Evolutionary conservation across 139 green algal genomes (phyloP).

Genomic region (Chlamydomonas schloesseri): DNA sequence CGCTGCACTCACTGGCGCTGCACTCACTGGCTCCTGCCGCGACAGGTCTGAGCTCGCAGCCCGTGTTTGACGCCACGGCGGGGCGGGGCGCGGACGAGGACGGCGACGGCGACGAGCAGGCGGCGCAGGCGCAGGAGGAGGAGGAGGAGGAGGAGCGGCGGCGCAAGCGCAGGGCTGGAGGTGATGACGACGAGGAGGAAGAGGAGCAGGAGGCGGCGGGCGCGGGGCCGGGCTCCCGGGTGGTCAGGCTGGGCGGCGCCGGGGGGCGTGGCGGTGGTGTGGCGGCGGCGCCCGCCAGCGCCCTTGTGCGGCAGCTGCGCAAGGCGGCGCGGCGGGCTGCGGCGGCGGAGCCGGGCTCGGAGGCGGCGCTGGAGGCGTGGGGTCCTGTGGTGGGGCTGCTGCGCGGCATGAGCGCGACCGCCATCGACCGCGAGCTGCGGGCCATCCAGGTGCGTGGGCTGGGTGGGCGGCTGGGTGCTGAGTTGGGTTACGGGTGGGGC

Average conservation of each 20-base stretch:
- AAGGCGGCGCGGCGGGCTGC: constrained; percentile 1
- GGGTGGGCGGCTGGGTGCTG: neutral
- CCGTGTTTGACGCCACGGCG: constrained; percentile 66
- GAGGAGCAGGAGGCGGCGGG: neutral
- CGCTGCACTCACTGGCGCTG: no score
- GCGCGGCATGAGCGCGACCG: constrained; percentile 61
- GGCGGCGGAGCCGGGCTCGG: neutral
- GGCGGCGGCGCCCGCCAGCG: neutral
- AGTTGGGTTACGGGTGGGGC: no score
- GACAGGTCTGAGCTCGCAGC: constrained; percentile 52
- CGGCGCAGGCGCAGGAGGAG: neutral
- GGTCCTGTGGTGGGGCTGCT: constrained; percentile 63
- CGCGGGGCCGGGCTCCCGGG: neutral
- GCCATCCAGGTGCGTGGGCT: constrained; percentile 66
- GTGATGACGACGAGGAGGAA: constrained; percentile 19
- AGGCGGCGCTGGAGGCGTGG: constrained; percentile 51
- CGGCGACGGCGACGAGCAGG: neutral
- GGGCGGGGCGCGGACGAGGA: neutral
- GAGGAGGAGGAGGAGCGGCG: neutral
- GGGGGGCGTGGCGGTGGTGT: neutral
- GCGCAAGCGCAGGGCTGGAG: neutral
- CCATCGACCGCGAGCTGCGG: constrained; percentile 82
- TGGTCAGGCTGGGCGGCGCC: neutral
- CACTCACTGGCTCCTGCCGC: no score
- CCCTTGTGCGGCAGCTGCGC: constrained; percentile 65